Evolutionary conservation across 164 flowering plant species (phyloP).

Genomic region (Annona squamosa): DNA sequence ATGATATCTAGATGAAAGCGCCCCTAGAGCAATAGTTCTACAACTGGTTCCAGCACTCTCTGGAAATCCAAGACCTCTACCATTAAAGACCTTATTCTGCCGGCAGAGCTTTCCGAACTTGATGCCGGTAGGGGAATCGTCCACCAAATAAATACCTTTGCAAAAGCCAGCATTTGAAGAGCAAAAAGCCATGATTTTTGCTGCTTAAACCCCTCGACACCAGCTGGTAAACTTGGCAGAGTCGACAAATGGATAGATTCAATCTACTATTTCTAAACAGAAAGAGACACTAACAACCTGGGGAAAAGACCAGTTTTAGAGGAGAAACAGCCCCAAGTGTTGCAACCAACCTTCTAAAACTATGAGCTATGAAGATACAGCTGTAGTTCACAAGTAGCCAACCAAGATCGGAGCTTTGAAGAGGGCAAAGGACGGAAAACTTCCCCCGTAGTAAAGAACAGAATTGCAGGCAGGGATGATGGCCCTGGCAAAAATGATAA

Average conservation of each 20-base stretch:
- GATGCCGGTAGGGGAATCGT: background rate
- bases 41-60: background rate
- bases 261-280: background rate
- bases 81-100: background rate
- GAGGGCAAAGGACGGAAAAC: no score
- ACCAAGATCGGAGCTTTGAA: no score
- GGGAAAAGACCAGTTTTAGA: background rate
- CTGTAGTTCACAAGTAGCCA: no score
- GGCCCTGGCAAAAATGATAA: no score
- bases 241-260: background rate
- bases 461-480: no score
- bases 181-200: background rate
- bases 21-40: background rate
- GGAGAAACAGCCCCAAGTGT: background rate
- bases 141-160: background rate
- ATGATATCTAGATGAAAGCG: background rate
- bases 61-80: background rate
- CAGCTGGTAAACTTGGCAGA: background rate
- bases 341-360: background rate
- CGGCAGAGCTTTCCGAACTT: background rate
- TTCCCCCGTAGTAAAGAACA: no score
- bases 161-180: background rate
- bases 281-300: background rate
- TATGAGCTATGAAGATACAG: background rate
- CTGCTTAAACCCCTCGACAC: background rate